Evolutionary conservation across 2,329 filamentous ascomycete species (phyloP).

Genomic region (Trichophaea hybrida): DNA sequence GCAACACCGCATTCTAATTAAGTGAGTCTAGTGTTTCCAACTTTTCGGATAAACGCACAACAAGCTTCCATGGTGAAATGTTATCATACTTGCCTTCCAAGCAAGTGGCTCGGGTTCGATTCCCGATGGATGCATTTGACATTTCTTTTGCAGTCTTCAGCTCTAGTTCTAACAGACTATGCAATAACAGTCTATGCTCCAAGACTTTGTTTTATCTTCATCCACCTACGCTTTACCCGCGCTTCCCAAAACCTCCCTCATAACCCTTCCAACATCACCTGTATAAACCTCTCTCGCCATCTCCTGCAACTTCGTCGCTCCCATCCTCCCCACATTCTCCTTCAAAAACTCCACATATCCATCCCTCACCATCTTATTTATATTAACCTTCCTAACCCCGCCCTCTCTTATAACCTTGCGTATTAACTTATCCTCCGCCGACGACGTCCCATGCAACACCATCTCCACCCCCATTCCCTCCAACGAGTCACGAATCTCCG

Average conservation of each 20-base stretch:
- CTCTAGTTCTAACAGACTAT: too few relatives aligned
- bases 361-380: slow-evolving; percentile 41
- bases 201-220: too few relatives aligned
- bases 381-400: slow-evolving; percentile 44
- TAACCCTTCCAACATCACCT: background rate
- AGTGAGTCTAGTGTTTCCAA: too few relatives aligned
- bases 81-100: slow-evolving; percentile 18
- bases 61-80: slow-evolving; percentile 25
- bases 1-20: too few relatives aligned
- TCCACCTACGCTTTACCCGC: background rate
- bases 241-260: background rate
- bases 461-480: slow-evolving; percentile 36
- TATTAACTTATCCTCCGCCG: slow-evolving; percentile 40
- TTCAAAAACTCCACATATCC: slow-evolving; percentile 35
- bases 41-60: slow-evolving; percentile 15
- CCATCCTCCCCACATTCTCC: slow-evolving; percentile 31
- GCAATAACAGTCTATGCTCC: too few relatives aligned
- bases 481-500: slow-evolving; percentile 35
- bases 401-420: slow-evolving; percentile 36
- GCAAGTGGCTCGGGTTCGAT: slow-evolving; percentile 14
- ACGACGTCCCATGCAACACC: slow-evolving; percentile 45
- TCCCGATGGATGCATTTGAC: slow-evolving; percentile 15
- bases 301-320: slow-evolving; percentile 35
- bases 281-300: slow-evolving; percentile 32
- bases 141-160: slow-evolving; percentile 8